Evolutionary conservation across 1,284 basidiomycete species (phyloP).

Genomic region (Sanghuangporus weigelae): DNA sequence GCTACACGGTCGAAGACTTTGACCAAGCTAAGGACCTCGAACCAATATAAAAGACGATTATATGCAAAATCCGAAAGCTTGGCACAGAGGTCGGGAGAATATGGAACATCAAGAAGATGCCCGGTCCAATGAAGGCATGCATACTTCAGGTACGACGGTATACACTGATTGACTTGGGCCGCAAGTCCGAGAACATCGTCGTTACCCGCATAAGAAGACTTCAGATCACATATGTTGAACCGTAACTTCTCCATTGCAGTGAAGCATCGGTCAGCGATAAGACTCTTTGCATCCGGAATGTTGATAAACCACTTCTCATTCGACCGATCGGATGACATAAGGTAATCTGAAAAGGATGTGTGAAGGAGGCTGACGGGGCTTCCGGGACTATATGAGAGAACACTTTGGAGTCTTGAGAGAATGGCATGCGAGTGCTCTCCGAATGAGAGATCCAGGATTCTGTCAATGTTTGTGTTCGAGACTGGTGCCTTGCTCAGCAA

Average conservation of each 20-base stretch:
- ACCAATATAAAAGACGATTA: constrained; percentile 13
- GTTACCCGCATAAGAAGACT: background rate
- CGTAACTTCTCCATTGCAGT: background rate
- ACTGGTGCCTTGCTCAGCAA: background rate
- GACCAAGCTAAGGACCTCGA: constrained; percentile 22
- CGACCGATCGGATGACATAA: background rate
- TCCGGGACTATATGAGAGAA: background rate
- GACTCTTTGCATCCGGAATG: background rate
- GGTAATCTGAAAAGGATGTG: constrained; percentile 4
- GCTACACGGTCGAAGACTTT: constrained; percentile 6
- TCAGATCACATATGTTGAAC: constrained; percentile 7
- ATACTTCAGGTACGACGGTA: background rate
- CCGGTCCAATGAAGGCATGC: constrained; percentile 2
- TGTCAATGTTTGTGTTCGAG: background rate
- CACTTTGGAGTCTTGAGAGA: background rate
- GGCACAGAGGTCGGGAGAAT: background rate
- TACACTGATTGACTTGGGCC: background rate
- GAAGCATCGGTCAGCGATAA: background rate
- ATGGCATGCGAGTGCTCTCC: background rate
- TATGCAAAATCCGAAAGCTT: constrained; percentile 17
- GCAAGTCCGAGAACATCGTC: background rate
- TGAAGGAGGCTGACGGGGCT: background rate
- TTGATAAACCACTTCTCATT: background rate
- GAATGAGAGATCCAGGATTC: background rate
- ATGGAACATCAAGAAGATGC: constrained; percentile 1